Evolutionary conservation across 1,139 yeast species (phyloP), one percentile per base, ranked within the genome.

Genomic region (Yamadazyma triangularis): DNA sequence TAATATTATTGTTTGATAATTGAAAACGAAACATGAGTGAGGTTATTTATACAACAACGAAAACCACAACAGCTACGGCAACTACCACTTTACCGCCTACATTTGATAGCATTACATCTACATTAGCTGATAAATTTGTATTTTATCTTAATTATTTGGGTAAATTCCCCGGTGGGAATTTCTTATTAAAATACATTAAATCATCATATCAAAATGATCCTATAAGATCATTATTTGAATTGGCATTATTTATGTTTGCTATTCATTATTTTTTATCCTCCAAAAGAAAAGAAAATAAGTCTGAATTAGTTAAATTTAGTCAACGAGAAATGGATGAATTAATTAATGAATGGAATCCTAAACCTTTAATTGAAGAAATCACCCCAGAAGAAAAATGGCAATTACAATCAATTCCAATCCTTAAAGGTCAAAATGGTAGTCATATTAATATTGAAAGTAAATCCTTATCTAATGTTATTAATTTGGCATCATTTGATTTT

Each of bases 131-230:
- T 21, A 53, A 51, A 19, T 63, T 68, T 38, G 56, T 63, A 11
- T 51, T 48, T 24, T 64, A 64, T 41, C 51, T 68, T 37, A 58
- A 64, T 42, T 43, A 38, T 20, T 53, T 69, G 32, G 64, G 58
- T 25, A 53, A 50, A 25, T 39, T 86, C 15, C 98, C 98, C 2
- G 97, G 97, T 25, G 95, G 96, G 11, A 70, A 71, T 22, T 74
- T 83, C 34, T 58, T 87, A 13, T 64, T 85, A 29, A 70, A 89
- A 36, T 91, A 91, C 56, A 80, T 91, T 48, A 74, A 73, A 44
- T 80, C 88, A n/a, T 87, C 96, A 4, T 89, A 89, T 55, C 89
- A 87, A 53, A 77, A 91, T 58, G 99, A 91, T 56, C 99, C 99
- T 1, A 72, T 87, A 37, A 75, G 98, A 47, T 85, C 97, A 2